Percentiles rank a stretch among this genome's conserved stretches.
Evolutionary conservation across 2,329 filamentous ascomycete species (phyloP).

Genomic region (Aspergillus ochraceus): DNA sequence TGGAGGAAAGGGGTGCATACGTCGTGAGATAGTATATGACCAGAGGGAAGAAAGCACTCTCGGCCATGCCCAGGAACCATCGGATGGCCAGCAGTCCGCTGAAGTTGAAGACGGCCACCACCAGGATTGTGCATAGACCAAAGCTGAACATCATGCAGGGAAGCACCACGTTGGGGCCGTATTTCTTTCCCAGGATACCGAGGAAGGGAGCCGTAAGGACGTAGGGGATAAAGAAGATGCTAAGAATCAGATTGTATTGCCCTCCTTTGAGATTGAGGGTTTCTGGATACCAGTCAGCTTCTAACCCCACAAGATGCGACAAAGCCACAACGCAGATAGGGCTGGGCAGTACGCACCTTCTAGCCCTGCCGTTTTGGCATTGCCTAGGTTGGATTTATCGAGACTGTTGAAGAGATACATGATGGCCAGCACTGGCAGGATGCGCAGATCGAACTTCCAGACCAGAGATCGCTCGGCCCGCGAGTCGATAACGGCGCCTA

Average conservation of each 20-base stretch:
- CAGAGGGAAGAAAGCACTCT: slow-evolving; percentile 30
- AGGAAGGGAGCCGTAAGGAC: slow-evolving; percentile 27
- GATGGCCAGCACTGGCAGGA: slow-evolving; percentile 54
- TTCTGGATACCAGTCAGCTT: slow-evolving; percentile 8
- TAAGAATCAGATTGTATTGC: slow-evolving; percentile 29
- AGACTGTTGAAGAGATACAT: slow-evolving; percentile 57
- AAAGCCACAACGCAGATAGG: too few relatives aligned
- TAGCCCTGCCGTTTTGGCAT: slow-evolving; percentile 28
- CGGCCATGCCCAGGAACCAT: slow-evolving; percentile 30
- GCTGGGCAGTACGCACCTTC: slow-evolving; percentile 12
- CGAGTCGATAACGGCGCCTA: slow-evolving; percentile 29
- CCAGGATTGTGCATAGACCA: slow-evolving; percentile 22
- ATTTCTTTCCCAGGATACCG: slow-evolving; percentile 29
- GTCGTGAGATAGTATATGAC: slow-evolving; percentile 28
- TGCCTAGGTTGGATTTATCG: slow-evolving; percentile 43
- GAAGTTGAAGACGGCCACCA: slow-evolving; percentile 25
- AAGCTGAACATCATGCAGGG: slow-evolving; percentile 30
- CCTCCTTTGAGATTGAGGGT: slow-evolving; percentile 23
- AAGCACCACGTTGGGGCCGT: slow-evolving; percentile 25
- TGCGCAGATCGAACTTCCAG: slow-evolving; percentile 48
- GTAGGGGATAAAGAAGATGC: slow-evolving; percentile 30
- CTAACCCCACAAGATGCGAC: too few relatives aligned
- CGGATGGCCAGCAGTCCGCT: slow-evolving; percentile 26
- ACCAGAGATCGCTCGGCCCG: slow-evolving; percentile 45
- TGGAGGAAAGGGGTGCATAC: background rate